phyloP scores from a whole-genome alignment of 2,329 filamentous ascomycete genomes.

The Neonectria ditissima region DNA sequence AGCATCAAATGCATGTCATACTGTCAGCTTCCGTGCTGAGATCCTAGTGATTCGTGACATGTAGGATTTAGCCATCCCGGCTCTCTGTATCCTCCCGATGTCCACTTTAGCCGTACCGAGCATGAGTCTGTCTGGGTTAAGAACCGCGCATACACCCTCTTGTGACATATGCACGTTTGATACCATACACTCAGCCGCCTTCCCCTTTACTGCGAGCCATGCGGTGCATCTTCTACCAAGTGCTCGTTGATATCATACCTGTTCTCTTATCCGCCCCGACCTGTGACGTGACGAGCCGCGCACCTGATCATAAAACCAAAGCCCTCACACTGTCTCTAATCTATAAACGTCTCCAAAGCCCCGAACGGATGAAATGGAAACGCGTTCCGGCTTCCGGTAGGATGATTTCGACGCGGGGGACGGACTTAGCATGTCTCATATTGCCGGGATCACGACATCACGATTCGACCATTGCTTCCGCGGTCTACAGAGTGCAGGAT shows the following conservation, averaged over 20 bases:
- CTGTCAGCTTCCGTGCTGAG: background rate
- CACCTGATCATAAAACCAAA: background rate
- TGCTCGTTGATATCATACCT: background rate
- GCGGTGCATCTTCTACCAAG: background rate
- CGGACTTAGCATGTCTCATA: conserved; percentile 1
- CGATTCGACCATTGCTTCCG: background rate
- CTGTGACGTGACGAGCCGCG: background rate
- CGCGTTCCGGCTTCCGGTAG: background rate
- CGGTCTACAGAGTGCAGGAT: background rate
- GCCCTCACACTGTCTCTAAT: background rate
- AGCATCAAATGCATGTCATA: background rate
- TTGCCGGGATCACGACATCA: background rate
- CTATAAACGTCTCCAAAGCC: background rate
- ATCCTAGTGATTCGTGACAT: background rate
- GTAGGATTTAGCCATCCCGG: background rate
- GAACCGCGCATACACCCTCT: background rate
- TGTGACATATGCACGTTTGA: background rate
- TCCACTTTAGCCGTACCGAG: conserved; percentile 11
- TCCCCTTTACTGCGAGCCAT: background rate
- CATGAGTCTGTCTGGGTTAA: conserved; percentile 1
- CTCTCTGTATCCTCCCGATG: background rate
- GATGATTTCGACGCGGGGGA: background rate
- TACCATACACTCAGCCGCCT: background rate
- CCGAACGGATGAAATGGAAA: background rate
- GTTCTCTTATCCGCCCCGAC: too few relatives aligned